Evolutionary conservation across 169 alveolate genomes (phyloP).

Genomic region (Haemoproteus tartakovskyi): DNA sequence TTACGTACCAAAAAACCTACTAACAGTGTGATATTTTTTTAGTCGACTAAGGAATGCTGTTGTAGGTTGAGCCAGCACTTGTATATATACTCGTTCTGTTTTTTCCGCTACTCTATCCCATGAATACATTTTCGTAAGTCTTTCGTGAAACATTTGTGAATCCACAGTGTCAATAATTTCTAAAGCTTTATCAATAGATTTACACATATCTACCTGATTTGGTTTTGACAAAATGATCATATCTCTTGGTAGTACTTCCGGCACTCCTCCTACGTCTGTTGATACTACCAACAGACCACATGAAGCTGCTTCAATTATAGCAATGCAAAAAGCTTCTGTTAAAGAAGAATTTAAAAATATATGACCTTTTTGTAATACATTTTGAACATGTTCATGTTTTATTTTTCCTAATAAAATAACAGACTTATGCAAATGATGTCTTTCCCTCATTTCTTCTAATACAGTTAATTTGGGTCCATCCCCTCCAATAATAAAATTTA

Average conservation of each 20-base stretch:
- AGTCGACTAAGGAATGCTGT: slow-evolving; percentile 18
- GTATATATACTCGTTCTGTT: slow-evolving; percentile 60
- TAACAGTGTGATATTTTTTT: slow-evolving; percentile 24
- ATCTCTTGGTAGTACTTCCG: slow-evolving; percentile 86
- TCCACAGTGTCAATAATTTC: slow-evolving; percentile 58
- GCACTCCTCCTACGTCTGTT: slow-evolving; percentile 98
- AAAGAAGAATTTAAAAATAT: slow-evolving; percentile 96
- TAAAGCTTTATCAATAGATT: slow-evolving; percentile 75
- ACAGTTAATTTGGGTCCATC: slow-evolving; percentile 95
- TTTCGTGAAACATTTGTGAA: slow-evolving; percentile 56
- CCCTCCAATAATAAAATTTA: slow-evolving; percentile 89
- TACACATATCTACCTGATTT: slow-evolving; percentile 67
- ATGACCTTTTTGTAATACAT: slow-evolving; percentile 94
- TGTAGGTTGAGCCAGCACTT: slow-evolving; percentile 29
- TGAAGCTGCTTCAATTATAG: slow-evolving; percentile 98
- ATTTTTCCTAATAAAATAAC: slow-evolving; percentile 91
- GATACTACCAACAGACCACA: slow-evolving; percentile 97
- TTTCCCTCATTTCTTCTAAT: slow-evolving; percentile 93
- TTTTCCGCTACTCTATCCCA: slow-evolving; percentile 74
- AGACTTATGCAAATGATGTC: slow-evolving; percentile 88
- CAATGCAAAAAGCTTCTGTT: slow-evolving; percentile 99
- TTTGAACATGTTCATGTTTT: slow-evolving; percentile 91
- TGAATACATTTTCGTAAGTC: slow-evolving; percentile 75
- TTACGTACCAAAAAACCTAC: slow-evolving; percentile 56
- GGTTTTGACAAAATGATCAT: slow-evolving; percentile 76